phyloP scores from a whole-genome alignment of 2,329 filamentous ascomycete species.

The Aquanectria penicillioides region DNA sequence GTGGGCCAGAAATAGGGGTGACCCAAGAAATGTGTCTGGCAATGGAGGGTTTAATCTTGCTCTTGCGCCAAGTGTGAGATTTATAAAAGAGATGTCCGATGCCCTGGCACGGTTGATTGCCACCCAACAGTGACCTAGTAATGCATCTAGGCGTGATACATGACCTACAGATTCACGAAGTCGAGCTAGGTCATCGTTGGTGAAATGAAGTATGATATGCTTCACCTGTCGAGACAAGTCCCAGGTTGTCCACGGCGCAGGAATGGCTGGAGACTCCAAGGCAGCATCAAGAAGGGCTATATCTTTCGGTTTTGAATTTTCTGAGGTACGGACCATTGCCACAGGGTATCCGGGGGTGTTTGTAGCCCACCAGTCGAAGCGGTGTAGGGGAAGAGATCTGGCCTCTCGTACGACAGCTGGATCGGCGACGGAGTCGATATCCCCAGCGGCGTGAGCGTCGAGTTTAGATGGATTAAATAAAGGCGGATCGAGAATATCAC shows the following conservation, averaged over 20 bases:
- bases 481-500: neutral
- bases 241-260: neutral
- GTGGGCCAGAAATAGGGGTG: neutral
- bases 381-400: neutral
- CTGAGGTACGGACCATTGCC: neutral
- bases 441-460: neutral
- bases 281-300: neutral
- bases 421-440: neutral
- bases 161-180: neutral
- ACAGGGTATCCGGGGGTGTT: neutral
- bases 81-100: neutral
- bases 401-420: neutral
- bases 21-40: neutral
- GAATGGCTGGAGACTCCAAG: neutral
- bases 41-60: neutral
- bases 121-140: neutral
- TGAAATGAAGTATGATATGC: neutral
- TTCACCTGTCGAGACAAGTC: neutral
- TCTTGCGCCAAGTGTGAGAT: neutral
- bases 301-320: neutral
- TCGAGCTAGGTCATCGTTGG: neutral
- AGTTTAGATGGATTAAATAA: neutral
- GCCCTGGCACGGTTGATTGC: neutral
- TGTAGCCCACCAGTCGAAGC: slow-evolving; percentile 4
- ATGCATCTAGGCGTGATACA: neutral